Base-by-base conservation (phyloP, 371 early-diverging fungal genomes). In the Mortierella sp. region DNA sequence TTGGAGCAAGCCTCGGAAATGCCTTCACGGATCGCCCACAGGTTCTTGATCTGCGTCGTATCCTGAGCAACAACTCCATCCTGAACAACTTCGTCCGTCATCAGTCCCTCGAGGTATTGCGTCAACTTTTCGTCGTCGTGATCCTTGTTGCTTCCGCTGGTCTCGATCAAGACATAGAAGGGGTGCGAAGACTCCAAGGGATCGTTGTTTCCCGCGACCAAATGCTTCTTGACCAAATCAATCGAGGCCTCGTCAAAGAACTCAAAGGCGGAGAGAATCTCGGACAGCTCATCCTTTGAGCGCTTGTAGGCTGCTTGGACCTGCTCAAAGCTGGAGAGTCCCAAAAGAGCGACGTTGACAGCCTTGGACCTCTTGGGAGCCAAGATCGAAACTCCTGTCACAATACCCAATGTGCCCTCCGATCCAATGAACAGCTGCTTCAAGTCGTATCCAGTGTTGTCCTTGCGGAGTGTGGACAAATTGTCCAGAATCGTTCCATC, bases 391-490 rank as follows among this genome's bases (percentile, higher is more conserved):
- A 96, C 95, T 39, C 92, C 95, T 4, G 98, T 98, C 47, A 99
- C 91, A 37, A 97, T 85, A 0, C 98, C 98, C 41, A 99, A 80
- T 1, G 97, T 95, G 29, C 99, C 99, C 79, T 99, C 99, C 2
- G 96, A 91, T 10, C 99, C 99, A 77, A 99, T 96, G 82, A 99
- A 97, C 31, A 98, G 79, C 77, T 98, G 96, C 87, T 98, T 98
- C 66, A 98, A 85, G 80, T 98, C 96, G 74, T 96, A 97, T 0
- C 99, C 88, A 9, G 96, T 95, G 87, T 94, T 98, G 85, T 93
- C 98, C 88, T 92, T 97, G 74, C 93, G 91, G 74, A 95, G 85
- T 1, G 95, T 92, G 2, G 90, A 89, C 64, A 96, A 84, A 48
- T 94, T 95, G 50, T 97, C 93, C 67, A 99, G 82, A 14, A 99